Percentiles rank a stretch among this genome's conserved stretches.
Conservation (phyloP, 2,329 filamentous ascomycete genomes). For the Zasmidium citrigriseum region DNA sequence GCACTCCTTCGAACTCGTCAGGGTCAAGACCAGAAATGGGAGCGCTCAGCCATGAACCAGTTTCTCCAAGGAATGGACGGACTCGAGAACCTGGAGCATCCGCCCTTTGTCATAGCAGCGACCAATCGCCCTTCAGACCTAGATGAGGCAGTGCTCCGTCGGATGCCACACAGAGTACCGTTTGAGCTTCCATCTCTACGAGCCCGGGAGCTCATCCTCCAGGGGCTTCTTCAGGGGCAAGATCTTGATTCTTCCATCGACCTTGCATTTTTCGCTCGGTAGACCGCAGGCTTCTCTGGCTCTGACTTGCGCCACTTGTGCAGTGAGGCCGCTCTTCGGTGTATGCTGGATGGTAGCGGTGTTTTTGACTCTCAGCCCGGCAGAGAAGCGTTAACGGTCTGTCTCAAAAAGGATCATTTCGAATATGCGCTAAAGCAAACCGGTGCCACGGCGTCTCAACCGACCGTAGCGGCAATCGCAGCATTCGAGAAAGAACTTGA, state of each 20-base stretch:
- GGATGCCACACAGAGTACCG: slow-evolving; percentile 51
- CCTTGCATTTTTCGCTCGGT: not conserved
- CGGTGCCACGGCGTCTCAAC: too few relatives aligned
- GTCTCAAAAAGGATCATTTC: too few relatives aligned
- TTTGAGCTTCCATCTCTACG: slow-evolving; percentile 52
- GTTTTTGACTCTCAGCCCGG: too few relatives aligned
- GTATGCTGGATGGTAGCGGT: too few relatives aligned
- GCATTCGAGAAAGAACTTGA: too few relatives aligned
- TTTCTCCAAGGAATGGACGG: slow-evolving; percentile 98
- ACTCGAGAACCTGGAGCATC: slow-evolving; percentile 98
- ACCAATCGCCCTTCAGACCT: slow-evolving; percentile 98
- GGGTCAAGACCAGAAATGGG: slow-evolving; percentile 77
- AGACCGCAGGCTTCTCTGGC: not conserved
- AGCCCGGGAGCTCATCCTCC: slow-evolving; percentile 50
- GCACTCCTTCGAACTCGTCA: slow-evolving; percentile 99
- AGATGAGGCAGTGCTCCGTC: slow-evolving; percentile 80
- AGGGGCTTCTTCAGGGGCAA: slow-evolving; percentile 53
- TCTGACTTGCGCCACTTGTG: too few relatives aligned
- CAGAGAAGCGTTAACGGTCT: too few relatives aligned
- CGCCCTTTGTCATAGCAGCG: slow-evolving; percentile 90
- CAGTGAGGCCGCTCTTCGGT: too few relatives aligned
- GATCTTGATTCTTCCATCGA: slow-evolving; percentile 12
- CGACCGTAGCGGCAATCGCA: too few relatives aligned
- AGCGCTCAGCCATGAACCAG: slow-evolving; percentile 79
- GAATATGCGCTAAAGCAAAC: too few relatives aligned